phyloP scores from a whole-genome alignment of 176 grass and related monocot genomes.

The Cocos nucifera region DNA sequence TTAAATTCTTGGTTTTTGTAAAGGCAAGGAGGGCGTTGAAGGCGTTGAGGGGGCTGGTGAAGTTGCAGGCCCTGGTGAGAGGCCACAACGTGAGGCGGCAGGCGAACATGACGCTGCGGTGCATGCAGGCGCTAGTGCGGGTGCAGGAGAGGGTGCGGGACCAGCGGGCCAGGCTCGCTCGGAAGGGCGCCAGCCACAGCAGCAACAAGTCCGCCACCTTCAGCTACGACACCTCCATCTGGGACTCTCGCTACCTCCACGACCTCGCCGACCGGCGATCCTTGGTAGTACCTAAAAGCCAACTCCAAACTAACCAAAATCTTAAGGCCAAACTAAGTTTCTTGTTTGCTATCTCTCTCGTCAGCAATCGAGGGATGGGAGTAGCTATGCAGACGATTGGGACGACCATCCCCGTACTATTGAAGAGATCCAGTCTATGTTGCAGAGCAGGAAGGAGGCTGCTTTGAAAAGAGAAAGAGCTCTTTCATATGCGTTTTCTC shows the following conservation, averaged over 20 bases:
- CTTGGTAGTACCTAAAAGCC: slow-evolving; percentile 27
- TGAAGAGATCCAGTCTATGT: slow-evolving; percentile 87
- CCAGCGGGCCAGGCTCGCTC: slow-evolving; percentile 73
- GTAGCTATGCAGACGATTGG: slow-evolving; percentile 86
- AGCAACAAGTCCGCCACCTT: slow-evolving; percentile 78
- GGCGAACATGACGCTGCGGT: slow-evolving; percentile 87
- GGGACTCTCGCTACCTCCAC: slow-evolving; percentile 70
- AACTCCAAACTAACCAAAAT: neutral
- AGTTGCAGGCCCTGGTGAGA: slow-evolving; percentile 89
- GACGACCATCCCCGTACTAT: slow-evolving; percentile 74
- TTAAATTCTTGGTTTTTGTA: no score
- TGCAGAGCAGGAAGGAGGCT: slow-evolving; percentile 74
- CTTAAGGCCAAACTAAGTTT: no score
- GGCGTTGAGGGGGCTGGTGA: slow-evolving; percentile 75
- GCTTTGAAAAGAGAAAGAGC: slow-evolving; percentile 79
- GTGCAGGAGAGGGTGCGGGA: slow-evolving; percentile 85
- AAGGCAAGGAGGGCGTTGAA: slow-evolving; percentile 71
- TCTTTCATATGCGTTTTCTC: slow-evolving; percentile 87
- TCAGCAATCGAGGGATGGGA: slow-evolving; percentile 67
- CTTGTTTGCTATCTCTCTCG: no score
- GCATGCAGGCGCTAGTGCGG: slow-evolving; percentile 97
- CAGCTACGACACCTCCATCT: slow-evolving; percentile 54
- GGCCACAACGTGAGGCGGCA: slow-evolving; percentile 96
- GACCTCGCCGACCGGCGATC: slow-evolving; percentile 68
- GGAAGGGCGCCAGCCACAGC: slow-evolving; percentile 34